Base-by-base conservation (phyloP, 139 green algal species). In the Deuterostichococcus epilithicus region DNA sequence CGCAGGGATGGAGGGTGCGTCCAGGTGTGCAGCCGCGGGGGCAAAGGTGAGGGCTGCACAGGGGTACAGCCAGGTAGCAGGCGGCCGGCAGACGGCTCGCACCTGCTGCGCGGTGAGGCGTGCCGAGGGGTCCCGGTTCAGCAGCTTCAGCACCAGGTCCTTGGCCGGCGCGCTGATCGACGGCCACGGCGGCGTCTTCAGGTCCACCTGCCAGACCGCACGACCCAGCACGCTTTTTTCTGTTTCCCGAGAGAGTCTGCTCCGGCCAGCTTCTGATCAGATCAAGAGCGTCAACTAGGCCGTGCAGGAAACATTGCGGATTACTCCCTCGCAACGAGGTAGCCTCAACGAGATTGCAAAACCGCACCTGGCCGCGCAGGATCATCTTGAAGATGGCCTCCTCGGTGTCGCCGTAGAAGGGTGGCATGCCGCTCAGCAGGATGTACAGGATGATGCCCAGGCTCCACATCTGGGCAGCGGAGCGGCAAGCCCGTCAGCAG, bases 361-460 rank as follows among this genome's bases (percentile, higher is more conserved):
- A 70, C 77, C 59, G 75, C 63, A 32, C 10, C 23, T 34, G 68
- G 10, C 36, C 37, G 22, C 36, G 37, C 68, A 45, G 79, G 37
- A 92, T 85, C 83, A 89, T 92, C 70, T 87, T 84, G 76, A 93
- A 92, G 73, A 93, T 90, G 52, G 91, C 82, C 44, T 88, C 80
- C 73, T 94, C 87, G 18, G 84, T 95, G 69, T 94, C 88, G 0
- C 91, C 93, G 87, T 89, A 96, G 85, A 97, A 97, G 34, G 94
- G 93, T 28, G 93, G 89, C 66, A 95, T 81, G 1, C 94, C 94
- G 3, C 84, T 91, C 26, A 98, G 86, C 44, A 98, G 84, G 66
- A 97, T 95, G 91, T 96, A 97, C 23, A 98, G 85, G 42, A 95
- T 94, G 15, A 97, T 91, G 28, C 94, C 94, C 60, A 95, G 82